phyloP scores from a whole-genome alignment of 2,329 filamentous ascomycete species.

The Dactylellina cionopaga region DNA sequence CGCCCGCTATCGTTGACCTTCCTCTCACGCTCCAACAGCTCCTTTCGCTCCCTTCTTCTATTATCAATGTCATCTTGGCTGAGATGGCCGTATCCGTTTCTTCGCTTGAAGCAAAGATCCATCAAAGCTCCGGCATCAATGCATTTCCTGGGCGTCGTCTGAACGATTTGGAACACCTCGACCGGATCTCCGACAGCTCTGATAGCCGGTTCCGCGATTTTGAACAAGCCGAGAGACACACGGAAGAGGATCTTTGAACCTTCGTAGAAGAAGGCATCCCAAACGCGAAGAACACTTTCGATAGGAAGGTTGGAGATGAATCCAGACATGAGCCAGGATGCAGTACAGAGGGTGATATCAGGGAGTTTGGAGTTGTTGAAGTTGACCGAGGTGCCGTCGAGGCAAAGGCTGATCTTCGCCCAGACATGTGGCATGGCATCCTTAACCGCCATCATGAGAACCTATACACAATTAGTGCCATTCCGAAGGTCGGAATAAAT shows the following conservation, averaged over 20 bases:
- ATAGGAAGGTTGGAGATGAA: slow-evolving; percentile 93
- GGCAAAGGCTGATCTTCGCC: slow-evolving; percentile 84
- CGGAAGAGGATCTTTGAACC: slow-evolving; percentile 93
- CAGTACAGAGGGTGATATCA: slow-evolving; percentile 90
- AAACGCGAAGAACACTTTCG: slow-evolving; percentile 88
- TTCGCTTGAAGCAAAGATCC: slow-evolving; percentile 82
- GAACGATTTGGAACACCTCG: slow-evolving; percentile 95
- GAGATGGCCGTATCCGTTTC: slow-evolving; percentile 81
- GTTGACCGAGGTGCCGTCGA: slow-evolving; percentile 65
- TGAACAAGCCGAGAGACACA: slow-evolving; percentile 90
- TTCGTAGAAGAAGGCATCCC: slow-evolving; percentile 96
- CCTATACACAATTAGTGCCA: slow-evolving; percentile 44
- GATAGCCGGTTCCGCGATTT: slow-evolving; percentile 83
- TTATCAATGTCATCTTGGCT: slow-evolving; percentile 84
- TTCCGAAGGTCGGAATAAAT: neutral
- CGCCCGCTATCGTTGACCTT: slow-evolving; percentile 43
- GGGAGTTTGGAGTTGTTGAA: slow-evolving; percentile 69
- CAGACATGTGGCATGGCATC: slow-evolving; percentile 85
- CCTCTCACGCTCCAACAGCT: slow-evolving; percentile 58
- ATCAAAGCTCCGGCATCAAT: slow-evolving; percentile 84
- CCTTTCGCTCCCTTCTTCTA: slow-evolving; percentile 74
- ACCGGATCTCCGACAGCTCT: slow-evolving; percentile 82
- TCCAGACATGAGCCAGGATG: slow-evolving; percentile 97
- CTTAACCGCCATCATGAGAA: slow-evolving; percentile 86
- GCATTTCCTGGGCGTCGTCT: slow-evolving; percentile 81